phyloP scores from a whole-genome alignment of 805 yeast genomes.

The Kodamaea hsintzibuensis region DNA sequence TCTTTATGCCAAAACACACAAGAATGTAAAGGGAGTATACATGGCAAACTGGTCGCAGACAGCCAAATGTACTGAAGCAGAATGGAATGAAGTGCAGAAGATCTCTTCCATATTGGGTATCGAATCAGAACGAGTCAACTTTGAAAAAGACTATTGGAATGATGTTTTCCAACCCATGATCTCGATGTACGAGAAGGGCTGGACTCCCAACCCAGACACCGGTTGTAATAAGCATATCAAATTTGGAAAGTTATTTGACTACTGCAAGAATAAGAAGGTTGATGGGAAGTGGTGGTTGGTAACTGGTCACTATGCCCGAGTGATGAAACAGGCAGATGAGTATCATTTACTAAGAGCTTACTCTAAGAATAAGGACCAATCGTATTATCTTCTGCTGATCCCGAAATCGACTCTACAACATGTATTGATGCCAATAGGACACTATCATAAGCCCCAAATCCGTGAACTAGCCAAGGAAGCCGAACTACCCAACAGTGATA shows the following conservation, averaged over 20 bases:
- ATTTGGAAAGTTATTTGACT: constrained; percentile 74
- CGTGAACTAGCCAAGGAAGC: constrained; percentile 61
- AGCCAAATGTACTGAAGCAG: constrained; percentile 75
- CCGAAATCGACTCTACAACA: constrained; percentile 43
- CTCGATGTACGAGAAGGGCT: constrained; percentile 63
- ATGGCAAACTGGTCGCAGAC: constrained; percentile 90
- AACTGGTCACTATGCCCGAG: constrained; percentile 79
- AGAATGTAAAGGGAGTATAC: constrained; percentile 75
- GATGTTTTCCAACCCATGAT: constrained; percentile 94
- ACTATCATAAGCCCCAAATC: constrained; percentile 70
- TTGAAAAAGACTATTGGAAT: constrained; percentile 91
- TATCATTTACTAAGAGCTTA: constrained; percentile 57
- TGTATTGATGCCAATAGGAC: constrained; percentile 80
- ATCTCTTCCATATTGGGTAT: constrained; percentile 63
- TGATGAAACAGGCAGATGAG: constrained; percentile 40
- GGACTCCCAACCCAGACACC: constrained; percentile 94
- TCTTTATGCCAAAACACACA: constrained; percentile 52
- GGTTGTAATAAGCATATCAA: constrained; percentile 84
- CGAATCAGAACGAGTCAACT: constrained; percentile 73
- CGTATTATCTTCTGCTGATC: constrained; percentile 81
- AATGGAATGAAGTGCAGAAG: constrained; percentile 80
- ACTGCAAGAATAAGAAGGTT: constrained; percentile 39
- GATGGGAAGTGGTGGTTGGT: constrained; percentile 72
- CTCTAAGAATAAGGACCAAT: constrained; percentile 76
- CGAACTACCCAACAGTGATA: constrained; percentile 62